A percentile compares a stretch with the other conserved stretches of the same genome.
These are phyloP conservation scores for Sparassis latifolia DNA, from an alignment of 1,284 basidiomycete species.

Conservation along the genomic window DNA sequence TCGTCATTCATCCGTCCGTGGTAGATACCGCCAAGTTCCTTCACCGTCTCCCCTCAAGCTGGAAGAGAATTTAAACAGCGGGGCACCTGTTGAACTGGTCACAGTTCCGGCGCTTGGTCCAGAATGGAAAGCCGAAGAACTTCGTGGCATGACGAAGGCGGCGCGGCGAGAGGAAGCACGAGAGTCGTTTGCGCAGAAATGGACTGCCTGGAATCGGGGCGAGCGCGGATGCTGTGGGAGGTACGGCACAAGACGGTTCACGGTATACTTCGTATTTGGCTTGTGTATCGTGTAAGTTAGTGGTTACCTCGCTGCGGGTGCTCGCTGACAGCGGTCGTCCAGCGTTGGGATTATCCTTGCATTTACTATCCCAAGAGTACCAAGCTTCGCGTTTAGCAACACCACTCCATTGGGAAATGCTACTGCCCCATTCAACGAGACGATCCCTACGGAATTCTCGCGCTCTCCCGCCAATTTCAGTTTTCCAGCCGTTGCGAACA, in stretches of 20 bases:
- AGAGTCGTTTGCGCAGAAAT: conserved; percentile 44
- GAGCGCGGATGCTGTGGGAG: conserved; percentile 52
- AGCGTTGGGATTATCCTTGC: conserved; percentile 68
- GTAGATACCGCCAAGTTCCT: conserved; percentile 49
- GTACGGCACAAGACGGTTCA: conserved; percentile 65
- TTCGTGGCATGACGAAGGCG: conserved; percentile 67
- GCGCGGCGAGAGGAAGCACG: conserved; percentile 53
- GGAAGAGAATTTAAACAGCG: conserved; percentile 29
- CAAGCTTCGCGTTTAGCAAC: conserved; percentile 57
- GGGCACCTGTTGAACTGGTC: conserved; percentile 67
- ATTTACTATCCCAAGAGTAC: conserved; percentile 77
- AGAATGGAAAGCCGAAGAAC: conserved; percentile 78
- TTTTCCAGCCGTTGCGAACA: conserved; percentile 67
- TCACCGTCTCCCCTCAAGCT: conserved; percentile 28
- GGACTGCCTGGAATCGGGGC: conserved; percentile 24
- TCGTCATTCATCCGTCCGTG: background rate
- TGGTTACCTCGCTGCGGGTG: background rate
- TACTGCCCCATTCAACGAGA: conserved; percentile 45
- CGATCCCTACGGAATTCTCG: conserved; percentile 57
- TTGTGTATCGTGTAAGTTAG: conserved; percentile 58
- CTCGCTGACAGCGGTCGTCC: conserved; percentile 4
- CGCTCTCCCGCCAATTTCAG: conserved; percentile 79
- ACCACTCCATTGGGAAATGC: conserved; percentile 52
- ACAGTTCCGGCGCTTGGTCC: conserved; percentile 84
- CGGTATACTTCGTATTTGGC: conserved; percentile 64